These are phyloP conservation scores for Lagenaria siceraria DNA, from an alignment of 306 rosid genomes.

Conservation along the genomic window DNA sequence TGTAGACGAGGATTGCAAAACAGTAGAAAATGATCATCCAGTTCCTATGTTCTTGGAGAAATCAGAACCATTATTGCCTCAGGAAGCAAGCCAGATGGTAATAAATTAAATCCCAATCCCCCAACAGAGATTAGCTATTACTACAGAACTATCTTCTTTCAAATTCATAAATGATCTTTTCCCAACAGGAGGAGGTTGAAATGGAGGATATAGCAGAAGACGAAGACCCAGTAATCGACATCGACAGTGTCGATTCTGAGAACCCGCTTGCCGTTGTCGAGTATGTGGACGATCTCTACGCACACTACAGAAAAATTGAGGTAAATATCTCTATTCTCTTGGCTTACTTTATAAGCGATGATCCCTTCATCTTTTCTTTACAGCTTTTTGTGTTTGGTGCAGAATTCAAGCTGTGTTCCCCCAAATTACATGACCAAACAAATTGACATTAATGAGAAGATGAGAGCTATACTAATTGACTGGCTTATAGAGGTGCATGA, in stretches of 20 bases:
- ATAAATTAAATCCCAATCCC: neutral
- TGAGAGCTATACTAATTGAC: conserved; percentile 90
- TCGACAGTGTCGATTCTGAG: conserved; percentile 46
- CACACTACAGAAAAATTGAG: conserved; percentile 64
- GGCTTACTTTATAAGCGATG: neutral
- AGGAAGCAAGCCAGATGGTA: conserved; percentile 57
- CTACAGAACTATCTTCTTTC: neutral
- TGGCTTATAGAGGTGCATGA: conserved; percentile 99
- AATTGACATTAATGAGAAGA: conserved; percentile 78
- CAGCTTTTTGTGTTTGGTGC: conserved; percentile 17
- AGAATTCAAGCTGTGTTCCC: conserved; percentile 52
- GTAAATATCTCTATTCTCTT: conserved; percentile 20
- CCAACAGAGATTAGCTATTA: neutral
- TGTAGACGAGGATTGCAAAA: conserved; percentile 59
- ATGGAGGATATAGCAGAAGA: conserved; percentile 75
- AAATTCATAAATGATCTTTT: neutral
- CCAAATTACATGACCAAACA: conserved; percentile 61
- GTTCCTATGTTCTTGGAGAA: conserved; percentile 80
- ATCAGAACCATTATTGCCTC: conserved; percentile 19
- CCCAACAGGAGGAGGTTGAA: conserved; percentile 47
- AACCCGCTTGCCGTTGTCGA: conserved; percentile 79
- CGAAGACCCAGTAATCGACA: conserved; percentile 39
- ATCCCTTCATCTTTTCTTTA: neutral
- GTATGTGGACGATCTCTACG: conserved; percentile 61
- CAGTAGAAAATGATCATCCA: conserved; percentile 50